phyloP scores from a whole-genome alignment of 2,329 filamentous ascomycete genomes.

The Mycosphaerelloides madeirae region DNA sequence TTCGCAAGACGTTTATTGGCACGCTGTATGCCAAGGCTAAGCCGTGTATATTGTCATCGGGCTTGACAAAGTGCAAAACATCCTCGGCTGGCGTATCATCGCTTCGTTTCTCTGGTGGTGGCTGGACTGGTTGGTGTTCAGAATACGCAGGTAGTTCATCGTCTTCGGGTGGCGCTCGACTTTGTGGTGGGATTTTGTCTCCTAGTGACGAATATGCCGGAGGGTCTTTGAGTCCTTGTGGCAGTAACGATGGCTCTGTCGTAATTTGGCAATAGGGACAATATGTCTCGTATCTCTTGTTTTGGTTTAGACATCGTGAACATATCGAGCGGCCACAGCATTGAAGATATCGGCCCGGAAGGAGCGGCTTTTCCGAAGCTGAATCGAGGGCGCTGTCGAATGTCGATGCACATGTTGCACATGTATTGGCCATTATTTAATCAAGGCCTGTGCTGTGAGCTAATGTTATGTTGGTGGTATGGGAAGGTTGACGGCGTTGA shows the following conservation, averaged over 20 bases:
- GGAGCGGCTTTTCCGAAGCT: slow-evolving; percentile 54
- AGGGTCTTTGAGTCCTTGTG: slow-evolving; percentile 63
- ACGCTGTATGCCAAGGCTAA: slow-evolving; percentile 69
- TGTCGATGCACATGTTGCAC: slow-evolving; percentile 31
- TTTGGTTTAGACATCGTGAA: slow-evolving; percentile 63
- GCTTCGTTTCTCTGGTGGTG: slow-evolving; percentile 31
- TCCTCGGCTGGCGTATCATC: slow-evolving; percentile 49
- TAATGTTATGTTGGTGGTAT: no score
- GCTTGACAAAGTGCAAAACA: slow-evolving; percentile 69
- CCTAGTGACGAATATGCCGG: slow-evolving; percentile 53
- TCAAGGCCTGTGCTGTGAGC: neutral
- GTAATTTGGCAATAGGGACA: slow-evolving; percentile 76
- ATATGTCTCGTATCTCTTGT: slow-evolving; percentile 62
- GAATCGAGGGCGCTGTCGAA: slow-evolving; percentile 23
- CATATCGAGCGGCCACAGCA: slow-evolving; percentile 72
- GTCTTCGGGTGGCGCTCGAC: slow-evolving; percentile 16
- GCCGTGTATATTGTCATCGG: slow-evolving; percentile 63
- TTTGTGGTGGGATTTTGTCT: slow-evolving; percentile 11
- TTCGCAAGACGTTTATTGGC: slow-evolving; percentile 58
- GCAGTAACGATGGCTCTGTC: slow-evolving; percentile 54
- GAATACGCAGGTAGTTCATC: slow-evolving; percentile 46
- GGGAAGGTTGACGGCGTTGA: no score
- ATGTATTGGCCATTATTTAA: slow-evolving; percentile 21
- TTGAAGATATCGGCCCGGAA: slow-evolving; percentile 56
- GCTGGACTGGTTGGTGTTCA: slow-evolving; percentile 24